These are phyloP conservation scores for Yamadazyma oceani DNA, from an alignment of 1,139 yeast genomes.

Conservation along the genomic window DNA sequence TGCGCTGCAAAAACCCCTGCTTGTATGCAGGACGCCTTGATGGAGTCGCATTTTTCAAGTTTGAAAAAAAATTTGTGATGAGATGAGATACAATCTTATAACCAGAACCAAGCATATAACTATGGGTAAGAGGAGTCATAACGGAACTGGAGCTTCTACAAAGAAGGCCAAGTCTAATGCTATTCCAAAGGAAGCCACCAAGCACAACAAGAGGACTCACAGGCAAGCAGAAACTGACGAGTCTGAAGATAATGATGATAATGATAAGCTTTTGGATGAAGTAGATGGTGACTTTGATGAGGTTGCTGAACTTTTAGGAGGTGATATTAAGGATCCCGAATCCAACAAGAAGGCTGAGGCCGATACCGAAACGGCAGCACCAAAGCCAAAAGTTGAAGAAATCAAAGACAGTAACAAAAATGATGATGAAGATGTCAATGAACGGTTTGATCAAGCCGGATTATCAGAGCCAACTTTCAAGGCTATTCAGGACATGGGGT, in stretches of 20 bases:
- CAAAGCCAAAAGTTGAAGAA: conserved; percentile 27
- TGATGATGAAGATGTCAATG: conserved; percentile 28
- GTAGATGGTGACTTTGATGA: conserved; percentile 56
- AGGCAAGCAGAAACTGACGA: conserved; percentile 19
- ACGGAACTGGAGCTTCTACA: conserved; percentile 4
- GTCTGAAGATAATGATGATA: conserved; percentile 34
- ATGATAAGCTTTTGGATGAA: conserved; percentile 47
- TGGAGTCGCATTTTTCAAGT: conserved; percentile 1
- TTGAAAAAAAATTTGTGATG: conserved; percentile 19
- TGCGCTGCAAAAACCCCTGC: neutral
- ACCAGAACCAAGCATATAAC: conserved; percentile 7
- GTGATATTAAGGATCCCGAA: conserved; percentile 43
- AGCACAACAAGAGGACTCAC: conserved; percentile 18
- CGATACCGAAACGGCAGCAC: conserved; percentile 19
- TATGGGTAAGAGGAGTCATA: conserved; percentile 15
- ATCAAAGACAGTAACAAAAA: conserved; percentile 33
- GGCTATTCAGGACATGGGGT: conserved; percentile 85
- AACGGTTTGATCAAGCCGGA: conserved; percentile 50
- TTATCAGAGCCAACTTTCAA: conserved; percentile 77
- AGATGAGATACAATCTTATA: conserved; percentile 19
- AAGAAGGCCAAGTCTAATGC: conserved; percentile 11
- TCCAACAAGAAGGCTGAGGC: conserved; percentile 22
- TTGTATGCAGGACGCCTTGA: neutral
- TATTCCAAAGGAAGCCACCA: too few relatives aligned
- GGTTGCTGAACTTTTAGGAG: conserved; percentile 53